Conservation (phyloP, 2,329 filamentous ascomycete species). For the Colletotrichum scovillei region DNA sequence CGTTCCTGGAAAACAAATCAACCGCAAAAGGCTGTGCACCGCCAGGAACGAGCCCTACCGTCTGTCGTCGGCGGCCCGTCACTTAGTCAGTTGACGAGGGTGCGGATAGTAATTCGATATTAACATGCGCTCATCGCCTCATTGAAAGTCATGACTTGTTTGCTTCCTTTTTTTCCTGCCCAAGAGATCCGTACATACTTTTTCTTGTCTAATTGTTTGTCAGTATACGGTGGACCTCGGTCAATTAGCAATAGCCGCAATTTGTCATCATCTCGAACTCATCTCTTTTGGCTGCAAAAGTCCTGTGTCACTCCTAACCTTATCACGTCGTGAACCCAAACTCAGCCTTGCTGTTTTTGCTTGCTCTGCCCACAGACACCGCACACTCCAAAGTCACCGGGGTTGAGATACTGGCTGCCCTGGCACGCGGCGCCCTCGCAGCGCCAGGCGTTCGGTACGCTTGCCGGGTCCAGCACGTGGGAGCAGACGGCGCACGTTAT, state of each 20-base stretch:
- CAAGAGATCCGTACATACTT: background rate
- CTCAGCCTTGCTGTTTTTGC: constrained; percentile 23
- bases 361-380: constrained; percentile 71
- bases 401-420: constrained; percentile 71
- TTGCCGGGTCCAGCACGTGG: constrained; percentile 71
- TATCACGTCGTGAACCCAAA: background rate
- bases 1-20: background rate
- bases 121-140: constrained; percentile 14
- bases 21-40: background rate
- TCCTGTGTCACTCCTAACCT: constrained; percentile 11
- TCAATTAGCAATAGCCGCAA: background rate
- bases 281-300: background rate
- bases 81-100: constrained; percentile 14
- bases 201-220: background rate
- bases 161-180: background rate
- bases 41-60: constrained; percentile 18
- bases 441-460: constrained; percentile 70
- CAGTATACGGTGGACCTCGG: background rate
- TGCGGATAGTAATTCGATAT: constrained; percentile 13
- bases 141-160: background rate
- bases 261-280: background rate
- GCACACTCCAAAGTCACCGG: constrained; percentile 76
- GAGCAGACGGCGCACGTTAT: constrained; percentile 76
- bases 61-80: background rate
- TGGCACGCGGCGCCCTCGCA: constrained; percentile 69